These are phyloP conservation scores for Daldinia childiae DNA, from an alignment of 495 filamentous ascomycete species.

Conservation along the genomic window DNA sequence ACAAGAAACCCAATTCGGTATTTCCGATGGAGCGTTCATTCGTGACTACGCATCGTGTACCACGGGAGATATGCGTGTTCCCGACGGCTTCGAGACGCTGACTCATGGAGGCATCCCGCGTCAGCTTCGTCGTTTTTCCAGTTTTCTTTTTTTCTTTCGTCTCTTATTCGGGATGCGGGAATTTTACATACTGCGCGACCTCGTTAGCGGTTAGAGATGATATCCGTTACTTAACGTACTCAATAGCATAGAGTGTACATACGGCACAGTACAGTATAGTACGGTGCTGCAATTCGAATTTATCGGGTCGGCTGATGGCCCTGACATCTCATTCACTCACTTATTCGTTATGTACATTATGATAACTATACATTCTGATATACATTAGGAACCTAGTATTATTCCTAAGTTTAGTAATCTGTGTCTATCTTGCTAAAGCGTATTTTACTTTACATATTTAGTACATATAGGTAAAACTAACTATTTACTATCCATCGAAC, in stretches of 20 bases:
- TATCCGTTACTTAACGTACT: not conserved
- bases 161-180: constrained; percentile 24
- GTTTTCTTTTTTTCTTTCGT: constrained; percentile 5
- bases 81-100: not conserved
- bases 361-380: no score
- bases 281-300: not conserved
- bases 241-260: constrained; percentile 2
- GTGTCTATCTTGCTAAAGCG: no score
- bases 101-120: not conserved
- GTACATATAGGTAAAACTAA: no score
- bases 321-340: not conserved
- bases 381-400: no score
- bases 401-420: no score
- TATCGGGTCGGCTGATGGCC: not conserved
- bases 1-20: not conserved
- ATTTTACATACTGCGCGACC: constrained; percentile 11
- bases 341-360: no score
- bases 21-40: not conserved
- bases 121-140: not conserved
- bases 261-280: not conserved
- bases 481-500: no score
- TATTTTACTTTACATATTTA: no score
- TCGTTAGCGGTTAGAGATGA: constrained; percentile 6
- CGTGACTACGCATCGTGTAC: not conserved
- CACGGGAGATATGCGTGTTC: not conserved